Percentiles rank a stretch among this genome's conserved stretches.
Conservation (phyloP, 2,329 filamentous ascomycete species). For the Penicillium sp. region DNA sequence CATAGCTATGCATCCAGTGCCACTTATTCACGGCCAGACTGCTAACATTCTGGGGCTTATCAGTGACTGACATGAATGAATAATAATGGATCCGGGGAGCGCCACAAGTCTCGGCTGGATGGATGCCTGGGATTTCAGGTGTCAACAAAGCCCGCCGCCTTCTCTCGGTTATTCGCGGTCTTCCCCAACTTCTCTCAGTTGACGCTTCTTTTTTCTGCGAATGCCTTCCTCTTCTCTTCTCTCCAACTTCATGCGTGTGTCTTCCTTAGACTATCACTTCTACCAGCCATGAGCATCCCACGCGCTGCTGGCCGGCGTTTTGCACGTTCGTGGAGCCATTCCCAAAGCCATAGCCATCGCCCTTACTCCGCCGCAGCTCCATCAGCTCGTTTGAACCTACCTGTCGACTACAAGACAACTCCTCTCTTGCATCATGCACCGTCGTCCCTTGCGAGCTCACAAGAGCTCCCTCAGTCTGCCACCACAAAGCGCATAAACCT, state of each 20-base stretch:
- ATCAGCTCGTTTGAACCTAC: constrained; percentile 68
- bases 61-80: too few species aligned
- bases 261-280: background rate
- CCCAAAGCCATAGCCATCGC: constrained; percentile 14
- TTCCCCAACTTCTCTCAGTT: background rate
- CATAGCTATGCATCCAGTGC: too few species aligned
- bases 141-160: background rate
- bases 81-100: too few species aligned
- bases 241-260: background rate
- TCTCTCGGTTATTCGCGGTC: constrained; percentile 14
- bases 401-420: constrained; percentile 80
- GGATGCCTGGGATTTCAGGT: constrained; percentile 7
- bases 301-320: constrained; percentile 12
- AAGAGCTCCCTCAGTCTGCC: constrained; percentile 69
- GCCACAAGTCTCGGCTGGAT: background rate
- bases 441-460: constrained; percentile 64
- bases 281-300: constrained; percentile 10
- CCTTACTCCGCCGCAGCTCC: constrained; percentile 48
- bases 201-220: background rate
- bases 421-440: constrained; percentile 77
- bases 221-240: background rate
- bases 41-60: too few species aligned
- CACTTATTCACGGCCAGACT: too few species aligned
- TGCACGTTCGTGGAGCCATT: constrained; percentile 5
- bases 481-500: constrained; percentile 84